Percentiles rank a stretch among this genome's conserved stretches.
These are phyloP conservation scores for Vanrija humicola DNA, from an alignment of 1,284 basidiomycete species.

Conservation along the genomic window DNA sequence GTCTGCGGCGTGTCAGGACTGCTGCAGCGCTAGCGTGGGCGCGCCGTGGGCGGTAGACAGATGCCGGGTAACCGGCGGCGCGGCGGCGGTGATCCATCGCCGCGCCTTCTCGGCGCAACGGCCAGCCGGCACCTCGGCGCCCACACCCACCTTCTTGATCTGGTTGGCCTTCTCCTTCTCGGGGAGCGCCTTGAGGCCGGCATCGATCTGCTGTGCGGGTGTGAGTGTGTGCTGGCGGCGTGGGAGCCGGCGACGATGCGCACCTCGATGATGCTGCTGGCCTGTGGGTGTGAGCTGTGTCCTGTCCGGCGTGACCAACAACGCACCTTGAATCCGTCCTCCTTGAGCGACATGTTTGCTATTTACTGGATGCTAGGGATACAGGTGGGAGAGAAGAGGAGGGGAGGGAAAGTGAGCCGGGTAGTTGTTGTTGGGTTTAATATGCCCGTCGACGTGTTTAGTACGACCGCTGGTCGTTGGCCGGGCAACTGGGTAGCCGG, in stretches of 20 bases:
- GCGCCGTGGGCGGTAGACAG: background rate
- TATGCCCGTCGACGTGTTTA: too few species aligned
- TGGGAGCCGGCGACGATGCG: background rate
- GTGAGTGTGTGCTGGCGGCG: too few species aligned
- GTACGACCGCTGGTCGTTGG: too few species aligned
- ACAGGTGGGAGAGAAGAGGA: too few species aligned
- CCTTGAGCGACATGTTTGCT: slow-evolving; percentile 29
- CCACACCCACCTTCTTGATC: slow-evolving; percentile 70
- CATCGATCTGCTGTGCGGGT: slow-evolving; percentile 52
- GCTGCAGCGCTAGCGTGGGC: background rate
- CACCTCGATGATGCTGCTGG: slow-evolving; percentile 64
- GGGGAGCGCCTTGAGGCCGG: slow-evolving; percentile 61
- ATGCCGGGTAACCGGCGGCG: too few species aligned
- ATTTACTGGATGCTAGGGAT: too few species aligned
- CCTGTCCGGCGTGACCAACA: background rate
- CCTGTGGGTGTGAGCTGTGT: slow-evolving; percentile 48
- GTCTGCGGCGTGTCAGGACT: slow-evolving; percentile 61
- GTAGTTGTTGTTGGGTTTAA: too few species aligned
- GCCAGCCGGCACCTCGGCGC: too few species aligned
- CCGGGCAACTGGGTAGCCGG: too few species aligned
- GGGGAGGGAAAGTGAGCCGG: too few species aligned
- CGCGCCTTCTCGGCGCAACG: background rate
- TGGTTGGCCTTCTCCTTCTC: slow-evolving; percentile 72
- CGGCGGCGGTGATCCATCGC: background rate
- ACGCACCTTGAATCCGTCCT: slow-evolving; percentile 48